A percentile compares a stretch with the other conserved stretches of the same genome.
These are phyloP conservation scores for Avena sativa DNA, from an alignment of 176 grass and related monocot species.

Conservation along the genomic window DNA sequence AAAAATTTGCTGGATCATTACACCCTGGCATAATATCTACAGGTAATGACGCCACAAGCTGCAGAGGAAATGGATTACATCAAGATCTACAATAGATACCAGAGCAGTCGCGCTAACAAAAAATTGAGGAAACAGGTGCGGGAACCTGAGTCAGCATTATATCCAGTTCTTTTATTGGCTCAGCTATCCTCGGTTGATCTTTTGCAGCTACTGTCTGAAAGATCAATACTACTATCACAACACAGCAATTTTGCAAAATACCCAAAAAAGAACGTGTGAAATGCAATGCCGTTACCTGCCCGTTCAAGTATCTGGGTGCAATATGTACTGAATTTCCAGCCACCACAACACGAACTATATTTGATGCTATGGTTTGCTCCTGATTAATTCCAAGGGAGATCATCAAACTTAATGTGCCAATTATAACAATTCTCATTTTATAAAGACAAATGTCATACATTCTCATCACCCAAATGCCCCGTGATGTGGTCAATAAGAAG, in stretches of 20 bases:
- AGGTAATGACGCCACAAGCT: conserved; percentile 87
- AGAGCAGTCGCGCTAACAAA: conserved; percentile 18
- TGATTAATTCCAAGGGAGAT: conserved; percentile 39
- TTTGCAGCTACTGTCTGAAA: conserved; percentile 75
- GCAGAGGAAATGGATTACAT: conserved; percentile 42
- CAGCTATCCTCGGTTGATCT: conserved; percentile 90
- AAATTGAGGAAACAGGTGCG: neutral
- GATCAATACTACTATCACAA: conserved; percentile 23
- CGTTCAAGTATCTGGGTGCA: conserved; percentile 69
- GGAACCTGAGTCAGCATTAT: conserved; percentile 93
- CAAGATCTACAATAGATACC: conserved; percentile 28
- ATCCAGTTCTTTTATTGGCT: conserved; percentile 94
- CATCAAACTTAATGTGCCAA: conserved; percentile 8
- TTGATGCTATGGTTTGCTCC: conserved; percentile 92
- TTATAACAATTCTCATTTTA: conserved; percentile 22
- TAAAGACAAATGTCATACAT: conserved; percentile 65
- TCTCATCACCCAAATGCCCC: conserved; percentile 94
- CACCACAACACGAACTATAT: conserved; percentile 80
- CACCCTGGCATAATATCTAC: conserved; percentile 95
- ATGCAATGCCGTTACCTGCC: conserved; percentile 66
- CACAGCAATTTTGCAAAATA: neutral
- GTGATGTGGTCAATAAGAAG: conserved; percentile 98
- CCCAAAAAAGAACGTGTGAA: conserved; percentile 1
- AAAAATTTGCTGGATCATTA: conserved; percentile 92
- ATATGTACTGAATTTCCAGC: conserved; percentile 90